These are phyloP conservation scores for Lentinula aciculospora DNA, from an alignment of 768 basidiomycete species.

Conservation along the genomic window DNA sequence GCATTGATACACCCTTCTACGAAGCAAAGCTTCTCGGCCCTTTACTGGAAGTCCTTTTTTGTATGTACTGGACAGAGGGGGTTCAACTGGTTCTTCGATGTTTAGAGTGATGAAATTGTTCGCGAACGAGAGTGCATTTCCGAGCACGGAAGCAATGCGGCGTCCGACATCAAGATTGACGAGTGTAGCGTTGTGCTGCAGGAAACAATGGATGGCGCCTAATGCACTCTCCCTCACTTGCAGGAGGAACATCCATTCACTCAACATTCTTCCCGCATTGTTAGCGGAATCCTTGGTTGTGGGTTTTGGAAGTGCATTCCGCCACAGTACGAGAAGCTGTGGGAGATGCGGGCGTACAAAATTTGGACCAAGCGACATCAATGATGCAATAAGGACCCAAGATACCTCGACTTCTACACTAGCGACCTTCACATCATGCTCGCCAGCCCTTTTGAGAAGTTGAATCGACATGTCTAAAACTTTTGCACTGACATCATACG, in stretches of 20 bases:
- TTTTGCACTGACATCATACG: conserved; percentile 87
- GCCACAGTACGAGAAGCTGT: conserved; percentile 92
- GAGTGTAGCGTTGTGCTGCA: conserved; percentile 73
- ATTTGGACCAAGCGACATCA: conserved; percentile 90
- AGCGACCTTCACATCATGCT: conserved; percentile 82
- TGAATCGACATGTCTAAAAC: conserved; percentile 88
- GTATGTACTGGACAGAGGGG: conserved; percentile 21
- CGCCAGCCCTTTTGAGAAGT: conserved; percentile 84
- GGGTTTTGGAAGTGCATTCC: conserved; percentile 94
- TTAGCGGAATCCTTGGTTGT: conserved; percentile 76
- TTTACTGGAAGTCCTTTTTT: conserved; percentile 53
- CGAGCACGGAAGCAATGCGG: conserved; percentile 78
- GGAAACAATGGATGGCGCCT: conserved; percentile 82
- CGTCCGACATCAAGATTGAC: conserved; percentile 90
- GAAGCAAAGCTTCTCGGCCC: conserved; percentile 77
- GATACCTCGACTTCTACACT: conserved; percentile 87
- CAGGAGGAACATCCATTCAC: conserved; percentile 89
- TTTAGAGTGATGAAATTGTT: conserved; percentile 74
- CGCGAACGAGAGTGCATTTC: conserved; percentile 86
- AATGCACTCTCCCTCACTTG: conserved; percentile 88
- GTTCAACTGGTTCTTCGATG: conserved; percentile 56
- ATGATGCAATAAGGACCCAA: conserved; percentile 85
- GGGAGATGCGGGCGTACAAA: conserved; percentile 93
- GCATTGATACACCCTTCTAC: conserved; percentile 84
- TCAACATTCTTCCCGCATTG: conserved; percentile 54